phyloP scores from a whole-genome alignment of 179 eudicot genomes.

The Silene vulgaris region DNA sequence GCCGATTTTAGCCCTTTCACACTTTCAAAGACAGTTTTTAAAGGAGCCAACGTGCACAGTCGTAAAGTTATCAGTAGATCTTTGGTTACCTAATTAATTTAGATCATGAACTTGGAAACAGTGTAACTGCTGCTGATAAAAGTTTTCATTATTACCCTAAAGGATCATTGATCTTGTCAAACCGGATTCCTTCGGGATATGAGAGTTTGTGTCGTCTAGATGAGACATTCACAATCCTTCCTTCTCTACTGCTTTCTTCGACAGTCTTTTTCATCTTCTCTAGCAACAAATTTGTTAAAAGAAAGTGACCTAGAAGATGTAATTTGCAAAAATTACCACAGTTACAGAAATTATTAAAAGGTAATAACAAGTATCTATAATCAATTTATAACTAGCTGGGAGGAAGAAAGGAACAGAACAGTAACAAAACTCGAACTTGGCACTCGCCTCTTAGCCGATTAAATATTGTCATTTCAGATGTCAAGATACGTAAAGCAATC shows the following conservation, averaged over 20 bases:
- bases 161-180: constrained; percentile 32
- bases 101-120: background rate
- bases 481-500: too few relatives aligned
- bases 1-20: background rate
- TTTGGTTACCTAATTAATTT: background rate
- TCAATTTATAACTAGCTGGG: background rate
- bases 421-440: background rate
- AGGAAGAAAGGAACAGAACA: background rate
- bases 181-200: constrained; percentile 44
- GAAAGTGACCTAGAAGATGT: constrained; percentile 58
- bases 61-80: background rate
- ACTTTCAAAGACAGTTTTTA: background rate
- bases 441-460: too few relatives aligned
- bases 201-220: constrained; percentile 40
- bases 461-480: too few relatives aligned
- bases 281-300: constrained; percentile 52
- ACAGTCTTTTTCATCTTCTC: constrained; percentile 57
- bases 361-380: background rate
- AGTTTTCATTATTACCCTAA: constrained; percentile 23
- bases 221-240: constrained; percentile 70
- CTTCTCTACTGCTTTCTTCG: constrained; percentile 40
- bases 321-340: constrained; percentile 7
- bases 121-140: constrained; percentile 1
- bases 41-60: background rate
- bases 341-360: background rate